Conservation (phyloP, 2,329 filamentous ascomycete genomes). For the Colletotrichum phormii region DNA sequence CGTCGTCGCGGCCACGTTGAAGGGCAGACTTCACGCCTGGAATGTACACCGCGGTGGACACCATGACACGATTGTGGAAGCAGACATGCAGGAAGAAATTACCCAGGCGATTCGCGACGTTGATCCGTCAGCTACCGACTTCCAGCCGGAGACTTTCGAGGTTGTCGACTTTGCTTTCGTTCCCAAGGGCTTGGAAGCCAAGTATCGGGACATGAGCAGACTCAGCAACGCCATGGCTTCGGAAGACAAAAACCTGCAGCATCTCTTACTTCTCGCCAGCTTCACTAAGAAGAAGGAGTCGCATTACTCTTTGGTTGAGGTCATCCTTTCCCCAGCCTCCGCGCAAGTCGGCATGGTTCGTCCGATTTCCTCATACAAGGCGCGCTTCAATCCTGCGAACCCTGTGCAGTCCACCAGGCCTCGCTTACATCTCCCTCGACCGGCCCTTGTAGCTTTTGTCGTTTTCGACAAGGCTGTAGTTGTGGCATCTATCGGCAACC, state of each 20-base stretch:
- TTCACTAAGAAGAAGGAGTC: slow-evolving; percentile 63
- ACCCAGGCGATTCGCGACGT: slow-evolving; percentile 69
- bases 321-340: slow-evolving; percentile 67
- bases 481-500: slow-evolving; percentile 77
- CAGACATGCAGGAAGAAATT: slow-evolving; percentile 76
- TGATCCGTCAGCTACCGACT: slow-evolving; percentile 59
- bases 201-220: slow-evolving; percentile 62
- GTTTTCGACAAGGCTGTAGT: slow-evolving; percentile 84
- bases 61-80: slow-evolving; percentile 77
- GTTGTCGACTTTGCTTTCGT: slow-evolving; percentile 84
- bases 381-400: slow-evolving; percentile 57
- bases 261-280: slow-evolving; percentile 72
- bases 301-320: slow-evolving; percentile 81
- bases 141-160: slow-evolving; percentile 72
- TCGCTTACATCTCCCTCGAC: slow-evolving; percentile 80
- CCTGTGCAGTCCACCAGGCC: slow-evolving; percentile 60
- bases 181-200: slow-evolving; percentile 62
- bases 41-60: slow-evolving; percentile 89
- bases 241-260: slow-evolving; percentile 64
- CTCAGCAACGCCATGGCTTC: slow-evolving; percentile 62
- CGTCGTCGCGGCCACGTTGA: slow-evolving; percentile 81
- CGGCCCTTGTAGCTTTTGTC: slow-evolving; percentile 83
- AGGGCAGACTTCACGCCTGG: slow-evolving; percentile 86
- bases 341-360: slow-evolving; percentile 74
- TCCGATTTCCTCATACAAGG: slow-evolving; percentile 73